Conservation (phyloP, 2,329 filamentous ascomycete species). For the Helotiales sp. region DNA sequence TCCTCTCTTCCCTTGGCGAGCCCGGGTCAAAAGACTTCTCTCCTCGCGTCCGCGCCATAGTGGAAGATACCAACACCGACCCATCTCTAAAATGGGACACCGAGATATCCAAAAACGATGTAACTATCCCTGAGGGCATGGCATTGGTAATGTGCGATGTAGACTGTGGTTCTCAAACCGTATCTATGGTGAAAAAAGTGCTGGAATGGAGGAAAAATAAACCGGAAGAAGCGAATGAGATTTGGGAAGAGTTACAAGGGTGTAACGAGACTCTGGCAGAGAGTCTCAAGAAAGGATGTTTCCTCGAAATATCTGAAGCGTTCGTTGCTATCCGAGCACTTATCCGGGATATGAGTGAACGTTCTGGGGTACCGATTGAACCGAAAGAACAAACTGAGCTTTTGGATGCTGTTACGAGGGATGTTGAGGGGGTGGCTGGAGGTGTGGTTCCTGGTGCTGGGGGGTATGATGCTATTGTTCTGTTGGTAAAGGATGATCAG, state of each 20-base stretch:
- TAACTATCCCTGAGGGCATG: conserved; percentile 71
- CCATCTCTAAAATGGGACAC: conserved; percentile 67
- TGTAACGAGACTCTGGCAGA: conserved; percentile 71
- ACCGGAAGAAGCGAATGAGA: conserved; percentile 58
- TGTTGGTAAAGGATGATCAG: conserved; percentile 74
- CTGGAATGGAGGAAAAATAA: conserved; percentile 75
- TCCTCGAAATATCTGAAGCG: conserved; percentile 45
- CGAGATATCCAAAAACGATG: conserved; percentile 67
- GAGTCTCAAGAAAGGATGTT: conserved; percentile 53
- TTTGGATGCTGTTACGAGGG: conserved; percentile 69
- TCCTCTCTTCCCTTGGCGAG: conserved; percentile 68
- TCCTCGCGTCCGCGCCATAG: conserved; percentile 59
- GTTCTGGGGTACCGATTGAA: conserved; percentile 83
- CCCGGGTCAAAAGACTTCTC: conserved; percentile 68
- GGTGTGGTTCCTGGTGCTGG: conserved; percentile 94
- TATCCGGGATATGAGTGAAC: conserved; percentile 74
- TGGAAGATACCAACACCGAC: conserved; percentile 56
- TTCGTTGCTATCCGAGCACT: conserved; percentile 56
- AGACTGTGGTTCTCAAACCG: conserved; percentile 89
- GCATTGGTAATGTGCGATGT: conserved; percentile 93
- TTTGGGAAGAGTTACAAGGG: conserved; percentile 76
- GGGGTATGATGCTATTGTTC: conserved; percentile 84
- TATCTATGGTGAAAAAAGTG: conserved; percentile 93
- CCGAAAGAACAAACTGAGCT: conserved; percentile 81
- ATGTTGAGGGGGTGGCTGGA: conserved; percentile 77